These are phyloP conservation scores for Tanozyma kutaoensis DNA, from an alignment of 805 yeast species.

Conservation along the genomic window DNA sequence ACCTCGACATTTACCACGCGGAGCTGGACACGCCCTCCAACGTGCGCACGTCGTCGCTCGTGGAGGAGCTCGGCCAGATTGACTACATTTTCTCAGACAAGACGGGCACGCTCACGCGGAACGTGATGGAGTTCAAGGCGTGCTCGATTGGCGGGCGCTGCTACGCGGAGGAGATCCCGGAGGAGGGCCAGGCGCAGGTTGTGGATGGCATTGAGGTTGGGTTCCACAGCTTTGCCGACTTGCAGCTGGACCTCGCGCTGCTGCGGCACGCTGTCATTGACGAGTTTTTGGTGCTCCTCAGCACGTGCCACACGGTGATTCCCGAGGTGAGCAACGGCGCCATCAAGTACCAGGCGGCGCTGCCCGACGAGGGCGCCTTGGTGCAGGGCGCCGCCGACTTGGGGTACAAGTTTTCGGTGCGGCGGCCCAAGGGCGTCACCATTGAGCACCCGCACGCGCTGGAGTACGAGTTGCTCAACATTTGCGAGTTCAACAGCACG, in stretches of 20 bases:
- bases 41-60: slow-evolving; percentile 88
- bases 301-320: slow-evolving; percentile 95
- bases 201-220: slow-evolving; percentile 76
- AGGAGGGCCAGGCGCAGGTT: slow-evolving; percentile 62
- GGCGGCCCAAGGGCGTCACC: slow-evolving; percentile 75
- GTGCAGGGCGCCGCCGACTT: slow-evolving; percentile 91
- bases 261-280: slow-evolving; percentile 41
- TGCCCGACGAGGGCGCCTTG: slow-evolving; percentile 98
- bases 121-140: slow-evolving; percentile 91
- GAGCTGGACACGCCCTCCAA: slow-evolving; percentile 89
- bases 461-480: slow-evolving; percentile 65
- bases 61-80: slow-evolving; percentile 95
- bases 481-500: slow-evolving; percentile 95
- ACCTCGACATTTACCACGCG: slow-evolving; percentile 82
- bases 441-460: slow-evolving; percentile 31
- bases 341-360: slow-evolving; percentile 94
- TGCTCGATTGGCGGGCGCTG: slow-evolving; percentile 89
- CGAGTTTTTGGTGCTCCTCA: slow-evolving; percentile 69
- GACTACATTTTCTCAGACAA: slow-evolving; percentile 94
- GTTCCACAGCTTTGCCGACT: slow-evolving; percentile 53
- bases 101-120: slow-evolving; percentile 92
- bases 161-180: slow-evolving; percentile 82
- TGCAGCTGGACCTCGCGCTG: slow-evolving; percentile 30
- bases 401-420: slow-evolving; percentile 73
- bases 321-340: slow-evolving; percentile 65